Evolutionary conservation across 768 basidiomycete genomes (phyloP), one percentile per base, ranked within the genome.

Genomic region (Suillus bovinus): DNA sequence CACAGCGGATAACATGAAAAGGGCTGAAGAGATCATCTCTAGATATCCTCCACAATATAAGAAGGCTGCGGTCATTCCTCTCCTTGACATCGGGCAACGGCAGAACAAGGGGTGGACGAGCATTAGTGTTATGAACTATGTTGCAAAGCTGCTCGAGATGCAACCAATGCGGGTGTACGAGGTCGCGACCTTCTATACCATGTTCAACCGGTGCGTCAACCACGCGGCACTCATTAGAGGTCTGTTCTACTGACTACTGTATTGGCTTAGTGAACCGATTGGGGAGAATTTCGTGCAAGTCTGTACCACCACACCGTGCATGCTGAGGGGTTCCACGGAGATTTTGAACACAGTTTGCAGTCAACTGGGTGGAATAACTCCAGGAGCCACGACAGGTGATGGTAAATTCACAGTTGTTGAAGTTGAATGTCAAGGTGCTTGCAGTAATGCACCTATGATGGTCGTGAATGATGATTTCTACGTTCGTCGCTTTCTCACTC

Each of bases 31-130:
- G 74, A 91, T 99, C 78, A 93, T 99, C 74, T 82, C 91, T 46
- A 88, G 87, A 68, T 99, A 99, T 80, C 96, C 96, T 24, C 84
- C 93, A 59, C 96, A 98, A 71, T 99, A 99, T 84, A 97, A 94
- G 85, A 99, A 99, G 77, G 96, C 95, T 20, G 97, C 97, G 33
- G 89, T 94, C 68, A 98, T 99, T 73, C 97, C 97, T 53, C 83
- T 99, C 36, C 88, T 99, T 62, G 96, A 99, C 77, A 85, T 99
- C 49, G 96, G 90, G 2, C 97, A 99, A 78, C 86, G 94, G 67
- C 97, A 99, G 77, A 99, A 99, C 81, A 93, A 96, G 68, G 94
- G 93, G 68, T 99, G 94, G 93, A 98, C 96, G 29, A 94, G 91
- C 74, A 96, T 99, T 67, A 94, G 91, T 70, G 95, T 96, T 64